Evolutionary conservation across 169 alveolate genomes (phyloP), one percentile per base, ranked within the genome.

Genomic region (Plasmodium fragile): DNA sequence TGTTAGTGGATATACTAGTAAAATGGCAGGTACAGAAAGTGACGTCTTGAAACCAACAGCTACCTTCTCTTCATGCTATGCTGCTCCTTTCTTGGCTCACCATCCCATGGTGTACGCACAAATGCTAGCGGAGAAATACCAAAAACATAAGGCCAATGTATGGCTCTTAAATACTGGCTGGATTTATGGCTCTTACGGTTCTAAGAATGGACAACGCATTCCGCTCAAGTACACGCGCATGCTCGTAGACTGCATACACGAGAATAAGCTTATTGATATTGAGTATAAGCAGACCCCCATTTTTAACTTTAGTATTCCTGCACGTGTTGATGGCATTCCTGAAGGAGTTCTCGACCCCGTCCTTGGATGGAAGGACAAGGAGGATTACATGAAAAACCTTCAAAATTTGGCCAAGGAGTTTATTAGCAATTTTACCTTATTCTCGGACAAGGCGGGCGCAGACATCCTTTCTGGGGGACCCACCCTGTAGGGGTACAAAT

Each of bases 161-260:
- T 98, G 99, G 99, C 93, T 98, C 36, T 92, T 98, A 81, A 98
- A 98, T 96, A 98, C 99, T 82, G 99, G 99, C 13, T 98, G 99
- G 99, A 95, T 98, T 70, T 98, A 98, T 72, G 99, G 99, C 5
- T 93, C 98, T 69, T 96, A 95, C 87, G 99, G 99, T 55, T 95
- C 98, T 22, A 36, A 43, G 11, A 94, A 92, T 25, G 99, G 99
- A 16, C 93, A 96, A 39, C 95, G 99, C 83, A 98, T 98, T 96
- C 96, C 97, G 13, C 96, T 98, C 16, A 95, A 96, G 89, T 95
- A 95, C 85, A 97, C 99, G 0, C 98, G 99, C 81, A 59, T 92
- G 59, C 96, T 98, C 69, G 97, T 98, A 59, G 99, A 98, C 94
- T 98, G 97, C 3, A 98, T 98, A 72, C 99, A 98, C 83, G 95